Evolutionary conservation across 768 basidiomycete genomes (phyloP).

Genomic region (Clitopilus passeckerianus): DNA sequence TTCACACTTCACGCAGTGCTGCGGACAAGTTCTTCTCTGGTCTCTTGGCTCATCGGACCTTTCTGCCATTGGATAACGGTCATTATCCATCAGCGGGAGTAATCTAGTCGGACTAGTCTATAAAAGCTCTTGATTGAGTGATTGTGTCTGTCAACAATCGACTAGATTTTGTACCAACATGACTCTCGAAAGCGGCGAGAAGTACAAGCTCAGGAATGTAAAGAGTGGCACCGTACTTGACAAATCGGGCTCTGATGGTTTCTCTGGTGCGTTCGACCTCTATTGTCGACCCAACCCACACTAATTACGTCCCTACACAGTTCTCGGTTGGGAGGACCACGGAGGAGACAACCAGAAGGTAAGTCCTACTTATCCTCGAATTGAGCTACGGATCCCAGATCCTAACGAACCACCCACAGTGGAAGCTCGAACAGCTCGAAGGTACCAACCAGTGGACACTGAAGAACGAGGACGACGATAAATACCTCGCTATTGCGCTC

Average conservation of each 20-base stretch:
- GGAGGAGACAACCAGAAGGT: not conserved
- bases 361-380: not conserved
- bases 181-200: constrained; percentile 6
- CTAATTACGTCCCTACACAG: constrained; percentile 27
- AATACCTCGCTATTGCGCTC: constrained; percentile 11
- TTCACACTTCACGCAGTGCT: no score
- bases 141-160: no score
- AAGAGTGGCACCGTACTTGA: constrained; percentile 38
- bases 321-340: not conserved
- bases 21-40: no score
- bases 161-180: not conserved
- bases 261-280: constrained; percentile 15
- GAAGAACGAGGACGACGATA: constrained; percentile 9
- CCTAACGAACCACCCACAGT: constrained; percentile 6
- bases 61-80: no score
- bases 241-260: constrained; percentile 41
- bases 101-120: no score
- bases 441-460: constrained; percentile 14
- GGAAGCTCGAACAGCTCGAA: constrained; percentile 7
- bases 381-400: not conserved
- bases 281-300: constrained; percentile 5
- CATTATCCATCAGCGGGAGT: no score
- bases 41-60: no score
- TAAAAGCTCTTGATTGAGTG: no score
- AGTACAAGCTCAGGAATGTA: constrained; percentile 16